phyloP scores from a whole-genome alignment of 495 filamentous ascomycete species.

The Lindgomyces ingoldianus region DNA sequence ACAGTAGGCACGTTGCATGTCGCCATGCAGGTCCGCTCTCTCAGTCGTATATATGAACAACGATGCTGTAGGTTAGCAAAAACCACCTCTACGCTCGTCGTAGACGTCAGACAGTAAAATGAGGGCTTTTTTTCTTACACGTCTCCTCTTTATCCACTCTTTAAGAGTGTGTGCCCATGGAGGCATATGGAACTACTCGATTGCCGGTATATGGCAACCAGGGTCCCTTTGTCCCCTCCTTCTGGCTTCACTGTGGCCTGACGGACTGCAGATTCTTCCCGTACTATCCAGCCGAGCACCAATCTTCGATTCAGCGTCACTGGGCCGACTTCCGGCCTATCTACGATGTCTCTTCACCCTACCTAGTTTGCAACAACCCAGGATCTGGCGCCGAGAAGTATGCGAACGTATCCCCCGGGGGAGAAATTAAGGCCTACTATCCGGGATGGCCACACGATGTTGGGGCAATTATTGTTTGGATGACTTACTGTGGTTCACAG shows the following conservation, averaged over 20 bases:
- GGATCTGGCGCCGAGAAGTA: not conserved
- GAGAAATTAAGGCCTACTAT: conserved; percentile 6
- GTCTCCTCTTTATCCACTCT: too few relatives aligned
- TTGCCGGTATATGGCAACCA: not conserved
- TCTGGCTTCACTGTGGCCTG: not conserved
- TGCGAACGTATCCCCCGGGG: not conserved
- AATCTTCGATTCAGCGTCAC: not conserved
- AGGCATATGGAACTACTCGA: conserved; percentile 5
- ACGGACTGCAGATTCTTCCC: not conserved
- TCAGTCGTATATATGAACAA: too few relatives aligned
- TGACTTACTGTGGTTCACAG: not conserved
- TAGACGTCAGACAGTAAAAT: too few relatives aligned
- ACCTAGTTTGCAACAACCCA: not conserved
- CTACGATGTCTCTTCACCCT: not conserved
- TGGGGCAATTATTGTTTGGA: conserved; percentile 1
- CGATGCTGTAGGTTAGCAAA: too few relatives aligned
- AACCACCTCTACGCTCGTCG: too few relatives aligned
- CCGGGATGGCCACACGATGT: not conserved
- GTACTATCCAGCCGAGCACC: not conserved
- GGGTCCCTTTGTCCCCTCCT: not conserved
- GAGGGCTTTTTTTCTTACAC: too few relatives aligned
- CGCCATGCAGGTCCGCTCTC: too few relatives aligned
- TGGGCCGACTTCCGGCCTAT: not conserved
- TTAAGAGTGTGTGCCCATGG: too few relatives aligned
- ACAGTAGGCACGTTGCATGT: too few relatives aligned